Evolutionary conservation across 306 rosid genomes (phyloP).

Genomic region (Rosa chinensis): DNA sequence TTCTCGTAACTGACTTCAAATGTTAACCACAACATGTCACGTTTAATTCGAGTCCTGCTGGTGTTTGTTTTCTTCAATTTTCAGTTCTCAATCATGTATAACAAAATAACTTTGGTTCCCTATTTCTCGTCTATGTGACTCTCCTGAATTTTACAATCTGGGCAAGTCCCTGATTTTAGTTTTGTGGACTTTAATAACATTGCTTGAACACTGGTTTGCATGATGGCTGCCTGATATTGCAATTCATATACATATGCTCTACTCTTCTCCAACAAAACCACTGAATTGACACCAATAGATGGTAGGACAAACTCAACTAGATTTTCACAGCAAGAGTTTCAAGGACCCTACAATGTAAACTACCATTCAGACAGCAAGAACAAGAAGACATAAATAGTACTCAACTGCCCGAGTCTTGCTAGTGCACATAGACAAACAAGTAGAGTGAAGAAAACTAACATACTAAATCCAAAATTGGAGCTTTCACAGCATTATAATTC

Average conservation of each 20-base stretch:
- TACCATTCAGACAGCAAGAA: neutral
- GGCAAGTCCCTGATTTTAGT: neutral
- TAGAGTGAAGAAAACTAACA: constrained; percentile 2
- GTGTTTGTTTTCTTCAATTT: neutral
- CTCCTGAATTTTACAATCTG: neutral
- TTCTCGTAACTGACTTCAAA: neutral
- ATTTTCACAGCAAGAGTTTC: neutral
- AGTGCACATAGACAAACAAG: neutral
- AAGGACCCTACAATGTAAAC: neutral
- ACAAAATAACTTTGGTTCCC: neutral
- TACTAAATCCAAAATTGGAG: constrained; percentile 6
- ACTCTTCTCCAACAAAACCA: neutral
- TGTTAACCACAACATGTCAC: neutral
- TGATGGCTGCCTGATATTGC: neutral
- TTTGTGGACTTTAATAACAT: neutral
- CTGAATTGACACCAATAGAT: neutral
- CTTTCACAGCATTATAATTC: constrained; percentile 10
- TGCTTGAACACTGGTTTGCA: neutral
- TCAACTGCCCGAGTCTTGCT: neutral
- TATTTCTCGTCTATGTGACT: neutral
- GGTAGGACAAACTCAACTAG: neutral
- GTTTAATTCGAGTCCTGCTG: neutral
- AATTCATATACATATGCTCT: no score
- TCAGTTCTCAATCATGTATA: neutral
- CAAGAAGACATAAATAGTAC: neutral